Conservation (phyloP, 1,284 basidiomycete species). For the Veloboletus limbatus region DNA sequence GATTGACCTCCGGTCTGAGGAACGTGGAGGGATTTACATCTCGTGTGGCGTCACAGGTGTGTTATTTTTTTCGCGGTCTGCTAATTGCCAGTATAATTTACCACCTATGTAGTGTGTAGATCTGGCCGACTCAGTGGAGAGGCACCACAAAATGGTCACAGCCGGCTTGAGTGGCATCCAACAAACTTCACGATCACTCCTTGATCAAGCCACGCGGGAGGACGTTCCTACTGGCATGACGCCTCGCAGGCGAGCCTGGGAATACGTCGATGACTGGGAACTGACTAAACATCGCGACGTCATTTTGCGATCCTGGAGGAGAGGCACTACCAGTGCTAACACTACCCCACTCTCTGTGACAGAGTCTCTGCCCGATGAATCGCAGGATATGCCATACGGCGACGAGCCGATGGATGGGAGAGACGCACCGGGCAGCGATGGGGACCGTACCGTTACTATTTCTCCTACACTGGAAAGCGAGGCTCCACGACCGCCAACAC, state of each 20-base stretch:
- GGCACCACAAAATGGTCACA: conserved; percentile 40
- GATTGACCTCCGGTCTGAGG: conserved; percentile 48
- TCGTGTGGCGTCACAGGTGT: conserved; percentile 49
- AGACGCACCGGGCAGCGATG: conserved; percentile 11
- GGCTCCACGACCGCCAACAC: conserved; percentile 18
- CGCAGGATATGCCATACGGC: conserved; percentile 11
- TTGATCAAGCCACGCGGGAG: conserved; percentile 57
- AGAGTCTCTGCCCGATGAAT: conserved; percentile 33
- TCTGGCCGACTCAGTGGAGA: conserved; percentile 39
- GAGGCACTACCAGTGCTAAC: conserved; percentile 26
- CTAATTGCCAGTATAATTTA: conserved; percentile 1
- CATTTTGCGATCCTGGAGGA: conserved; percentile 51
- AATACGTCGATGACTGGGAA: conserved; percentile 67
- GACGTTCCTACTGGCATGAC: conserved; percentile 67
- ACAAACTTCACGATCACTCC: conserved; percentile 48
- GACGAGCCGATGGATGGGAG: conserved; percentile 20
- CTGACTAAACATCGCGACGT: conserved; percentile 59
- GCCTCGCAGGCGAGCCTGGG: conserved; percentile 67
- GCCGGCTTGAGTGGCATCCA: conserved; percentile 48
- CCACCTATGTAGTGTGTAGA: conserved; percentile 36
- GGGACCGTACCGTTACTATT: conserved; percentile 22
- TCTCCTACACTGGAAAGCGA: conserved; percentile 6
- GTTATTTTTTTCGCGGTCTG: conserved; percentile 15
- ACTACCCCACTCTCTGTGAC: conserved; percentile 27
- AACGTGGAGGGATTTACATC: conserved; percentile 47